A percentile compares a stretch with the other conserved stretches of the same genome.
Conservation (phyloP, 192 early-diverging fungal species). For the Entomortierella parvispora region DNA sequence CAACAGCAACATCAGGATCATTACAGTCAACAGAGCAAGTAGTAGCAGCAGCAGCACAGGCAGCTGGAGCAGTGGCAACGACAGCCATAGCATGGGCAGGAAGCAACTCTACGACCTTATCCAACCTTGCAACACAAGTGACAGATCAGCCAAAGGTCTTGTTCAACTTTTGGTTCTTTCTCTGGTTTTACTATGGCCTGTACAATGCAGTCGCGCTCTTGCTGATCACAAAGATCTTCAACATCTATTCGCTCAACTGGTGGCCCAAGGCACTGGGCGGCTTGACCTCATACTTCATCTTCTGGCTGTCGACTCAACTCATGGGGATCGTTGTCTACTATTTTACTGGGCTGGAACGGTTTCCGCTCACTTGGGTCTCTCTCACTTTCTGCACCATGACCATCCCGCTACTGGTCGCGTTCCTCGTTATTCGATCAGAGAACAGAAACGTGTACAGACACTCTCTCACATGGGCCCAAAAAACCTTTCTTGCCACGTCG, state of each 20-base stretch:
- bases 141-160: conserved; percentile 39
- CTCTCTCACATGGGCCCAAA: conserved; percentile 61
- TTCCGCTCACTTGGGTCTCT: conserved; percentile 73
- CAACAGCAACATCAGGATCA: conserved; percentile 3
- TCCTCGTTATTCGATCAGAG: conserved; percentile 61
- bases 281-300: conserved; percentile 68
- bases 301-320: conserved; percentile 70
- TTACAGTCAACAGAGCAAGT: not conserved
- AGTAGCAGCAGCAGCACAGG: no score
- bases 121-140: conserved; percentile 19
- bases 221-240: conserved; percentile 82
- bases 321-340: conserved; percentile 69
- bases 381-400: conserved; percentile 79
- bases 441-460: conserved; percentile 59
- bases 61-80: no score
- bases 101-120: conserved; percentile 53
- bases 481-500: conserved; percentile 62
- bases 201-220: conserved; percentile 79
- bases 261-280: conserved; percentile 77
- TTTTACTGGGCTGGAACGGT: conserved; percentile 61
- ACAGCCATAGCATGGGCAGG: conserved; percentile 59
- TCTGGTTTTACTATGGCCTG: conserved; percentile 79
- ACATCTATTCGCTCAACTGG: conserved; percentile 82
- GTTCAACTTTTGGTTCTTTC: conserved; percentile 85
- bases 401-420: conserved; percentile 73